These are phyloP conservation scores for Saccharum hybrid DNA, from an alignment of 202 grass and related monocot genomes.

Conservation along the genomic window DNA sequence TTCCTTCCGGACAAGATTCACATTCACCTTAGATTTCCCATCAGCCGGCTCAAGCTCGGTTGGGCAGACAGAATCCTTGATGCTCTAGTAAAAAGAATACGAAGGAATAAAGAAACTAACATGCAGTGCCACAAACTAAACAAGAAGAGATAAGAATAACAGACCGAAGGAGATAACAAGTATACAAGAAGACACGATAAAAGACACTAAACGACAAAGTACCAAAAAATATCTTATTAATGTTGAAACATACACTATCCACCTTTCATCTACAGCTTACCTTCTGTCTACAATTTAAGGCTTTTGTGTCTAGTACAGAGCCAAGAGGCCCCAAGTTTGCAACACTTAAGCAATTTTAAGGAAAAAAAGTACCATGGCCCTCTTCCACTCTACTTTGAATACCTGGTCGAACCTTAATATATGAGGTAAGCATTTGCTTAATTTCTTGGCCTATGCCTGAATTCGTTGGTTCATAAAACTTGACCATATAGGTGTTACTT, in stretches of 20 bases:
- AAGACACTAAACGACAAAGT: background rate
- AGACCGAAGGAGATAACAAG: background rate
- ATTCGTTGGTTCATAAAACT: background rate
- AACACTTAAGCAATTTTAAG: background rate
- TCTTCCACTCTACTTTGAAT: background rate
- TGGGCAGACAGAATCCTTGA: slow-evolving; percentile 85
- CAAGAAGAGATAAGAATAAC: slow-evolving; percentile 8
- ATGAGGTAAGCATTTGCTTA: background rate
- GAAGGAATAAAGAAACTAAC: background rate
- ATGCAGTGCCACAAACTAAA: background rate
- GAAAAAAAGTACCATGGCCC: background rate
- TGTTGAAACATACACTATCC: background rate
- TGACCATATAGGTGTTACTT: background rate
- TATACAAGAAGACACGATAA: slow-evolving; percentile 7
- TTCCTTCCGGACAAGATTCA: slow-evolving; percentile 67
- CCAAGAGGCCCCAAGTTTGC: background rate
- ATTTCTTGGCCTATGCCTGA: background rate
- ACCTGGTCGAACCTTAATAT: background rate
- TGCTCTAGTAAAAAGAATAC: slow-evolving; percentile 58
- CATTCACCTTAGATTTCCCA: slow-evolving; percentile 52
- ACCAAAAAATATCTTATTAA: background rate
- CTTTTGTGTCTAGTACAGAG: background rate
- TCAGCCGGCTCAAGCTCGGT: slow-evolving; percentile 76
- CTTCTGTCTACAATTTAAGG: background rate
- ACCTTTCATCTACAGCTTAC: background rate